Evolutionary conservation across 2,329 filamentous ascomycete species (phyloP).

Genomic region (Alternaria sp.): DNA sequence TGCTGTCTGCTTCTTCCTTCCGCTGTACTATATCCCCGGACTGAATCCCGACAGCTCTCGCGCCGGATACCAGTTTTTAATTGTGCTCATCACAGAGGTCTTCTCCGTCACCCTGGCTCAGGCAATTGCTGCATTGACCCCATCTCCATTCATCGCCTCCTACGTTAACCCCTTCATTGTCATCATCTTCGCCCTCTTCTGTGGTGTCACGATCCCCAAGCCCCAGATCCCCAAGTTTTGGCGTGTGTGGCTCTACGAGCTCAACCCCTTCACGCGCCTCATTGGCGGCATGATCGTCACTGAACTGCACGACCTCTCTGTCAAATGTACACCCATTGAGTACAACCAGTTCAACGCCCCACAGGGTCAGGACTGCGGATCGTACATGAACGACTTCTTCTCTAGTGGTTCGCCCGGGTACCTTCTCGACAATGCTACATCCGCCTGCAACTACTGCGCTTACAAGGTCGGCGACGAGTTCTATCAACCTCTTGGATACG

Average conservation of each 20-base stretch:
- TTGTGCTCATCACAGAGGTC: conserved; percentile 81
- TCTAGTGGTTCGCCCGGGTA: conserved; percentile 74
- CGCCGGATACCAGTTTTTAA: conserved; percentile 87
- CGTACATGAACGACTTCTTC: conserved; percentile 80
- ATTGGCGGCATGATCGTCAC: conserved; percentile 83
- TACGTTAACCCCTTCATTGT: conserved; percentile 72
- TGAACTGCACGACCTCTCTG: conserved; percentile 71
- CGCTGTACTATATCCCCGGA: conserved; percentile 84
- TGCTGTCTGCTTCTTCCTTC: conserved; percentile 80
- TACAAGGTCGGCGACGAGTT: conserved; percentile 83
- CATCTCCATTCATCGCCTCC: conserved; percentile 78
- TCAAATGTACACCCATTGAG: conserved; percentile 69
- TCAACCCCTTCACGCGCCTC: conserved; percentile 83
- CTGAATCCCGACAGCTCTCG: conserved; percentile 69
- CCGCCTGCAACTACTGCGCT: conserved; percentile 80
- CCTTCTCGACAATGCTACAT: conserved; percentile 70
- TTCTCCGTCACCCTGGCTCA: conserved; percentile 82
- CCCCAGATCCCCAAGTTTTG: conserved; percentile 81
- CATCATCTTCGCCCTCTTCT: conserved; percentile 84
- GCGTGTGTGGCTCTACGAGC: conserved; percentile 81
- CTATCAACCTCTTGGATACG: conserved; percentile 71
- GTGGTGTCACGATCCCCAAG: conserved; percentile 82
- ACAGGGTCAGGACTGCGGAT: conserved; percentile 70
- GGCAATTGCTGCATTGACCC: conserved; percentile 77
- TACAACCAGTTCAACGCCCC: conserved; percentile 75